phyloP scores from a whole-genome alignment of 1,284 basidiomycete species.

The Rhodotorula glutinis region DNA sequence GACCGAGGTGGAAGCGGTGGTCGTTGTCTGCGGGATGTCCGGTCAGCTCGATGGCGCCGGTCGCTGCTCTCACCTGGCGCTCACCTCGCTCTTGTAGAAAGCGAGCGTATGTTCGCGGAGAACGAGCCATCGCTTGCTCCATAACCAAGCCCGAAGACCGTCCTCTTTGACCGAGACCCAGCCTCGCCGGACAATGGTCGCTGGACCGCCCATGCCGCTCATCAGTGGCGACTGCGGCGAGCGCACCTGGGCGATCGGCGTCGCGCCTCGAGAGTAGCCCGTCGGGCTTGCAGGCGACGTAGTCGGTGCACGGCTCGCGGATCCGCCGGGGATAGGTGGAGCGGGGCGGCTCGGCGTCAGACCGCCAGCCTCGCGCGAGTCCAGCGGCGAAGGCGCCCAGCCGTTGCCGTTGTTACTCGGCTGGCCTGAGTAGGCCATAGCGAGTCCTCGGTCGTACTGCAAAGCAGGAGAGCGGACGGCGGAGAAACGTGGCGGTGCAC shows the following conservation, averaged over 20 bases:
- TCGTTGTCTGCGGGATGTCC: slow-evolving; percentile 75
- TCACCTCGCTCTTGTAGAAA: slow-evolving; percentile 89
- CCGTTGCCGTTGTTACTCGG: too few relatives aligned
- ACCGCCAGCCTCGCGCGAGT: not conserved
- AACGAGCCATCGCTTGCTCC: slow-evolving; percentile 87
- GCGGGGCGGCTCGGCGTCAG: slow-evolving; percentile 38
- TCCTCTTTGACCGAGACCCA: slow-evolving; percentile 82
- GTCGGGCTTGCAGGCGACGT: not conserved
- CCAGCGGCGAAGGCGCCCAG: not conserved
- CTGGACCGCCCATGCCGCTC: too few relatives aligned
- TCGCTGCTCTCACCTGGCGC: too few relatives aligned
- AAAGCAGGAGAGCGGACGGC: too few relatives aligned
- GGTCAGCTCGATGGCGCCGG: not conserved
- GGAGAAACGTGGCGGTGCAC: too few relatives aligned
- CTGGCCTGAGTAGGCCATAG: too few relatives aligned
- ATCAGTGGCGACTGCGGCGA: not conserved
- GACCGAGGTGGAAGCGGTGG: slow-evolving; percentile 54
- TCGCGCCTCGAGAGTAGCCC: not conserved
- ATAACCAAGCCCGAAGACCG: slow-evolving; percentile 83
- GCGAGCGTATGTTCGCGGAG: slow-evolving; percentile 75
- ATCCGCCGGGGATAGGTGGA: slow-evolving; percentile 36
- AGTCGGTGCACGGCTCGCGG: not conserved
- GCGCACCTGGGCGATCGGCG: not conserved
- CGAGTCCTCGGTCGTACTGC: too few relatives aligned
- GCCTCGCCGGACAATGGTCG: slow-evolving; percentile 61